Base-by-base conservation (phyloP, 306 rosid species). In the Acmispon strigosus region DNA sequence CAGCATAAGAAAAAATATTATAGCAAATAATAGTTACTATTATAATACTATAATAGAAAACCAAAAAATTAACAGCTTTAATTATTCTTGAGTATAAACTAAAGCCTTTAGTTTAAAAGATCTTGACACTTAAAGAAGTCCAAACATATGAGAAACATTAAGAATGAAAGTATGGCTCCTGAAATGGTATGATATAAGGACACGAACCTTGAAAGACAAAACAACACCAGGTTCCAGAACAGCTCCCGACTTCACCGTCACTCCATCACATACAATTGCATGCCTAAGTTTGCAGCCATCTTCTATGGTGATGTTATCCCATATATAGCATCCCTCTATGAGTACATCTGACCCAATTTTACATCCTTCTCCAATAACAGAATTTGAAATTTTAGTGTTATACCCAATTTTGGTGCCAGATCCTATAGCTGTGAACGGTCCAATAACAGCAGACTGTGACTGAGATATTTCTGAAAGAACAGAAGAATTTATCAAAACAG, bases 211-310 rank as follows among this genome's bases (percentile, higher is more conserved):
- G 81, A 95, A 91, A 59, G 96, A 95, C 86, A 95, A 81, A 61
- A 89, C 77, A 65, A 81, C 91, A 61, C 99, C 99, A 42, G 99
- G 96, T 85, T 87, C 90, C 81, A 91, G 72, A 64, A 82, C 79
- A 73, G 96, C 88, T 79, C 96, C 91, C 7, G 88, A 84, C 72
- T 85, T 95, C 70, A 89, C 42, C 50, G 75, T 70, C 78, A 87
- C 99, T 82, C 97, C 97, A 78, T 89, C 89, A 86, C 99, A 95
- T 17, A 88, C 91, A 55, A 95, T 86, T 69, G 93, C 91, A 86
- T 91, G 89, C 72, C 78, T 84, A 69, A 95, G 87, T 67, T 85
- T 80, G 71, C 99, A 95, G 57, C 89, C 96, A 89, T 95, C 96
- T 87, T 91, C 96, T 76, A 95, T 84, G 68, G 69, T 81, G 73